A percentile compares a stretch with the other conserved stretches of the same genome.
Evolutionary conservation across 2,329 filamentous ascomycete species (phyloP).

Genomic region (Sporothrix schenckii): DNA sequence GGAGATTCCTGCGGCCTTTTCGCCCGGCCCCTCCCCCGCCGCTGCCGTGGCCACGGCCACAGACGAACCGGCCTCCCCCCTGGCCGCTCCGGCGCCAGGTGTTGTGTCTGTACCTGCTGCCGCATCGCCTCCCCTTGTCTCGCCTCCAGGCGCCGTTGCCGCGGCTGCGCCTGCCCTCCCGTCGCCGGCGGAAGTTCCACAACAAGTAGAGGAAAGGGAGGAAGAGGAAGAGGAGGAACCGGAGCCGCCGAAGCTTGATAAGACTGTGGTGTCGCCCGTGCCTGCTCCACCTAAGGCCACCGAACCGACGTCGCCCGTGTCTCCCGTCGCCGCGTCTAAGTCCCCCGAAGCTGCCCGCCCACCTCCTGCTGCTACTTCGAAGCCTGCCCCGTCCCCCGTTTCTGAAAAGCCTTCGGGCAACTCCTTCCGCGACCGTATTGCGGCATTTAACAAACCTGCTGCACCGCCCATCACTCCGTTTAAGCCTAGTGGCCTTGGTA

Average conservation of each 20-base stretch:
- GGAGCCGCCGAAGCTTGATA: constrained; percentile 36
- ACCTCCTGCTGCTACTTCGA: constrained; percentile 45
- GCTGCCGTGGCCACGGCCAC: constrained; percentile 37
- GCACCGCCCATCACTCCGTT: constrained; percentile 88
- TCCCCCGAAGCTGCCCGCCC: constrained; percentile 47
- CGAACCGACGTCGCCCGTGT: constrained; percentile 40
- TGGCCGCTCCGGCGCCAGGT: constrained; percentile 4
- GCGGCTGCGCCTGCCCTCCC: background rate
- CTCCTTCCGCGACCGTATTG: constrained; percentile 93
- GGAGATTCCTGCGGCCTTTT: constrained; percentile 33
- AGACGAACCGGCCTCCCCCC: constrained; percentile 36
- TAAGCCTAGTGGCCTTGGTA: constrained; percentile 70
- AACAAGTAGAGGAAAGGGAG: constrained; percentile 21
- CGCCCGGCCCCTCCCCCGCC: constrained; percentile 38
- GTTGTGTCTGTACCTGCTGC: constrained; percentile 18
- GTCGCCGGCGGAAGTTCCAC: constrained; percentile 36
- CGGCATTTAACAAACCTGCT: constrained; percentile 90
- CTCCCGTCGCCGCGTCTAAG: constrained; percentile 42
- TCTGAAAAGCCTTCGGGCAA: constrained; percentile 72
- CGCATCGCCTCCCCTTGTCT: background rate
- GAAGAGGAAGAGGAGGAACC: constrained; percentile 40
- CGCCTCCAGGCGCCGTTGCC: background rate
- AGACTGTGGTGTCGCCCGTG: constrained; percentile 36
- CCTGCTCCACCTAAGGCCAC: constrained; percentile 37
- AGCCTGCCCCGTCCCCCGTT: constrained; percentile 61